Conservation (phyloP, 78 protist species). For the Anaeramoeba flamelloides region DNA sequence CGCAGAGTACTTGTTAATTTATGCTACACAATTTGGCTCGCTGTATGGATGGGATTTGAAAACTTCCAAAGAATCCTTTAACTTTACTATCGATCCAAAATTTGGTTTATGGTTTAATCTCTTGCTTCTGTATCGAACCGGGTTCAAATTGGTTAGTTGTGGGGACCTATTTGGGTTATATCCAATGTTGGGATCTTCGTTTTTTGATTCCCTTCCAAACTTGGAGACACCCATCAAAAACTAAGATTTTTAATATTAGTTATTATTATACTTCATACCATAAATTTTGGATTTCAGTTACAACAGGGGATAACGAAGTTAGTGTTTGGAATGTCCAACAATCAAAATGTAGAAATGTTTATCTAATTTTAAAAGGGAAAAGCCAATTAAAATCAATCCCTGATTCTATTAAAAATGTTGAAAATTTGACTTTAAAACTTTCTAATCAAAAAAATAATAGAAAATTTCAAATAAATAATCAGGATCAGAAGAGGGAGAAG, state of each 20-base stretch:
- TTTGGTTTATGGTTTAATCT: not conserved
- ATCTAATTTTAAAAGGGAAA: no score
- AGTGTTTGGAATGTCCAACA: not conserved
- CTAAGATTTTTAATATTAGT: not conserved
- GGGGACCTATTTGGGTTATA: not conserved
- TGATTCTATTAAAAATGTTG: no score
- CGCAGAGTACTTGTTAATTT: not conserved
- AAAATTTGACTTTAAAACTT: no score
- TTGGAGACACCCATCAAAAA: not conserved
- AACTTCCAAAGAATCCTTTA: not conserved
- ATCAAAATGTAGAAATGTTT: not conserved
- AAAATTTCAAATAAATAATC: no score
- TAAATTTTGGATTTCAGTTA: not conserved
- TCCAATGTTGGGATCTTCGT: not conserved
- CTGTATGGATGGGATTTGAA: not conserved
- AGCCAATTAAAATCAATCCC: no score
- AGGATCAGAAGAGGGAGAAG: no score
- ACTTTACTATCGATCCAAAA: not conserved
- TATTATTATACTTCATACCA: not conserved
- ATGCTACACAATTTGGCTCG: not conserved
- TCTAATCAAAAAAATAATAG: no score
- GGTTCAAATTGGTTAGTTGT: not conserved
- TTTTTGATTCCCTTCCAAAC: not conserved
- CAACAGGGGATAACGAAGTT: not conserved
- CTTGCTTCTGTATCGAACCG: not conserved